A percentile compares a stretch with the other conserved stretches of the same genome.
These are phyloP conservation scores for Asclepias syriaca DNA, from an alignment of 257 asterid genomes.

Conservation along the genomic window DNA sequence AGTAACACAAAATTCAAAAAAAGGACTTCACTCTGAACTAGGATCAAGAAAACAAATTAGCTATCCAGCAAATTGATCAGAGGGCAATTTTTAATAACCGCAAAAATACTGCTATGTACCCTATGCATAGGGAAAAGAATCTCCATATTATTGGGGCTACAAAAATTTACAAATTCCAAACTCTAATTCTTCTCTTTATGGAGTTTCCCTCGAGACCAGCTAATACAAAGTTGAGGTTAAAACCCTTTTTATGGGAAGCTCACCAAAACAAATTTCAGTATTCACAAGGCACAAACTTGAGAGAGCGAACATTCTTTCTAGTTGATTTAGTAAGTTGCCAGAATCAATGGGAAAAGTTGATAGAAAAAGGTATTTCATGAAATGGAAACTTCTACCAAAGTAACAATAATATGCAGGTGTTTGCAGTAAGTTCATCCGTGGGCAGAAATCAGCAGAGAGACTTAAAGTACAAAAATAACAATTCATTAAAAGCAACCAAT, in stretches of 20 bases:
- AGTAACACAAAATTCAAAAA: not conserved
- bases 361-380: not conserved
- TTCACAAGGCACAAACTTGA: not conserved
- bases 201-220: too few species aligned
- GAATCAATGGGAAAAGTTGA: not conserved
- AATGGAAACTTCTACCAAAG: not conserved
- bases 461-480: not conserved
- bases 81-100: not conserved
- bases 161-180: not conserved
- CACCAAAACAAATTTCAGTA: not conserved
- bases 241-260: not conserved
- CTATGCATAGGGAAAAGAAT: not conserved
- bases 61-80: not conserved
- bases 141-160: not conserved
- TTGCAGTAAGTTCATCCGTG: not conserved
- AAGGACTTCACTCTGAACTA: not conserved
- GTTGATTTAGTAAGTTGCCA: not conserved
- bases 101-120: not conserved
- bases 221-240: not conserved
- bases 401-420: not conserved
- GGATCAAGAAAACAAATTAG: not conserved
- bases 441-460: not conserved
- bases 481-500: not conserved
- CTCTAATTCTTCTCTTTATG: not conserved
- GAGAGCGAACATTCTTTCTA: not conserved